Percentiles rank a stretch among this genome's conserved stretches.
Evolutionary conservation across 1,284 basidiomycete species (phyloP).

Genomic region (Cerioporus squamosus): DNA sequence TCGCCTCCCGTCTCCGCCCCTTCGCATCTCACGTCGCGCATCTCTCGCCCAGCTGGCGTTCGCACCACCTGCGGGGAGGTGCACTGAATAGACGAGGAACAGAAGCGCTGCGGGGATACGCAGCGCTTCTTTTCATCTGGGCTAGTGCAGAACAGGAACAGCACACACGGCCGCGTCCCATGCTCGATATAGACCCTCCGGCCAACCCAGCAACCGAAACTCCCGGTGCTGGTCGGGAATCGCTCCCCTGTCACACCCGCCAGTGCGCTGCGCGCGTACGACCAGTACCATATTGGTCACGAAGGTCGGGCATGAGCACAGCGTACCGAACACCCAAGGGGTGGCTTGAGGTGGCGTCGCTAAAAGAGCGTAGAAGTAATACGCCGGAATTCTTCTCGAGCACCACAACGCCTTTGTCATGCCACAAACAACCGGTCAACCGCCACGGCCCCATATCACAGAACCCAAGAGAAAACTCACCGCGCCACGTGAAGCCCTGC

Average conservation of each 20-base stretch:
- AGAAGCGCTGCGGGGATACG: slow-evolving; percentile 15
- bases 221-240: slow-evolving; percentile 6
- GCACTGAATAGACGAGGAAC: slow-evolving; percentile 24
- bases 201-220: slow-evolving; percentile 16
- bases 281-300: background rate
- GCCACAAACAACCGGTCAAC: slow-evolving; percentile 2
- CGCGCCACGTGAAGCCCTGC: background rate
- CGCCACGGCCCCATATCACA: slow-evolving; percentile 4
- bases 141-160: slow-evolving; percentile 22
- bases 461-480: slow-evolving; percentile 9
- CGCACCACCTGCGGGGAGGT: slow-evolving; percentile 16
- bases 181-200: slow-evolving; percentile 19
- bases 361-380: background rate
- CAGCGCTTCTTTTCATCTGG: slow-evolving; percentile 16
- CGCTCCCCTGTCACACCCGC: background rate
- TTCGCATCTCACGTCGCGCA: slow-evolving; percentile 3
- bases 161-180: slow-evolving; percentile 20
- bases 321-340: too few relatives aligned
- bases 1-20: background rate
- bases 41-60: slow-evolving; percentile 14
- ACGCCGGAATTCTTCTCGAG: background rate
- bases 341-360: too few relatives aligned
- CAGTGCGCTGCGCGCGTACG: background rate
- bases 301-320: background rate
- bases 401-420: slow-evolving; percentile 3